Percentiles rank a stretch among this genome's conserved stretches.
Conservation (phyloP, 2,329 filamentous ascomycete genomes). For the Zarea fungicola region DNA sequence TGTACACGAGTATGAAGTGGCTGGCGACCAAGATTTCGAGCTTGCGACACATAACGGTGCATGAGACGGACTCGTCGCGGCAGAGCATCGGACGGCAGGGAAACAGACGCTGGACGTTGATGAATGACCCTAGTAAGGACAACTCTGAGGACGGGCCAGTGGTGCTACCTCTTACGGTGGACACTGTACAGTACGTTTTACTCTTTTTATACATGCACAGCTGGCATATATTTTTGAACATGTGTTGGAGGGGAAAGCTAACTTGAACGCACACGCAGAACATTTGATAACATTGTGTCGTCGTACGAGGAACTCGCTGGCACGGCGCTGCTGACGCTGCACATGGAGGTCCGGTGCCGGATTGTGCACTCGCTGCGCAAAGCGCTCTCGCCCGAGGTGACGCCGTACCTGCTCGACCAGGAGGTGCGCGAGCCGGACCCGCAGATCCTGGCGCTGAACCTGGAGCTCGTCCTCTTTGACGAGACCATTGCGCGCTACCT, state of each 20-base stretch:
- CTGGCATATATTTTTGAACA: too few relatives aligned
- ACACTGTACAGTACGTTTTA: slow-evolving; percentile 67
- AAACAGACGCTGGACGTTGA: slow-evolving; percentile 76
- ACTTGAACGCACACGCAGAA: slow-evolving; percentile 38
- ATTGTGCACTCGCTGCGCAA: slow-evolving; percentile 72
- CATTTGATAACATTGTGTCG: slow-evolving; percentile 80
- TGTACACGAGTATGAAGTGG: slow-evolving; percentile 99
- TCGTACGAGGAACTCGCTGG: slow-evolving; percentile 77
- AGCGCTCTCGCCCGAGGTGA: slow-evolving; percentile 55
- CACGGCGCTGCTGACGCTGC: slow-evolving; percentile 76
- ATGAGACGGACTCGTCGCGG: slow-evolving; percentile 61
- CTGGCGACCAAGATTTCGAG: slow-evolving; percentile 76
- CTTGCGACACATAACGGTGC: slow-evolving; percentile 74
- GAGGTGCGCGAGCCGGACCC: slow-evolving; percentile 74
- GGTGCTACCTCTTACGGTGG: slow-evolving; percentile 80
- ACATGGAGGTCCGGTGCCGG: slow-evolving; percentile 82
- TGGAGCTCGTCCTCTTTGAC: slow-evolving; percentile 80
- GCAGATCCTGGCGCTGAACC: slow-evolving; percentile 75
- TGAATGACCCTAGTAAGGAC: slow-evolving; percentile 57
- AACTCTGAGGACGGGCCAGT: slow-evolving; percentile 61
- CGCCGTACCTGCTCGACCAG: slow-evolving; percentile 62
- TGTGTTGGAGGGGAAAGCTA: neutral
- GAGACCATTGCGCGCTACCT: slow-evolving; percentile 72
- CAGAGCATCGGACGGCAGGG: slow-evolving; percentile 50
- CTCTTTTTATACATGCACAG: too few relatives aligned